These are phyloP conservation scores for Limtongia smithiae DNA, from an alignment of 805 yeast species.

Conservation along the genomic window DNA sequence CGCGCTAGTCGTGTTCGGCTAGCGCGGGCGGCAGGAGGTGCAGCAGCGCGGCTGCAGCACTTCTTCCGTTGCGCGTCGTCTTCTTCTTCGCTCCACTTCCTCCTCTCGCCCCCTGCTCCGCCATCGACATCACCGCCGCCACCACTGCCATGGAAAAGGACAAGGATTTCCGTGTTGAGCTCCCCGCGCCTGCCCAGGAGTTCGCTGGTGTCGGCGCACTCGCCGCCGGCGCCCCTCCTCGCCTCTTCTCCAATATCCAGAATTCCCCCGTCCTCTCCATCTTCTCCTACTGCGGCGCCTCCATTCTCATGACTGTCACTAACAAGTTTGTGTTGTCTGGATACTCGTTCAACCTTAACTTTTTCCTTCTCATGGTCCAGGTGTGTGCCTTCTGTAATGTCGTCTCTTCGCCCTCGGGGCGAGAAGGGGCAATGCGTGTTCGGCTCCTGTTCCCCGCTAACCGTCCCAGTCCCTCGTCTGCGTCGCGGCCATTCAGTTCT, in stretches of 20 bases:
- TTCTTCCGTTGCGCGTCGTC: background rate
- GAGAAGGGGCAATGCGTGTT: no score
- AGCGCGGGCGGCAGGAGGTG: background rate
- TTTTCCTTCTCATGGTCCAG: conserved; percentile 85
- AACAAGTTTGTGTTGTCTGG: conserved; percentile 90
- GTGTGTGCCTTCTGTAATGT: conserved; percentile 13
- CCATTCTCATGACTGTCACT: conserved; percentile 95
- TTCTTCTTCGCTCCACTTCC: background rate
- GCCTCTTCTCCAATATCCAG: conserved; percentile 10
- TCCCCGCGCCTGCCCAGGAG: conserved; percentile 21
- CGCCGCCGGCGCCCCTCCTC: conserved; percentile 5
- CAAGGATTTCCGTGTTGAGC: conserved; percentile 23
- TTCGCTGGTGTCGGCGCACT: conserved; percentile 13
- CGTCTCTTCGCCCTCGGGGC: background rate
- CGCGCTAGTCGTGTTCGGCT: background rate
- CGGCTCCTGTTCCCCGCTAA: background rate
- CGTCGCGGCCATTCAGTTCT: conserved; percentile 62
- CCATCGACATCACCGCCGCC: no score
- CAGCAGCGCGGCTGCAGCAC: background rate
- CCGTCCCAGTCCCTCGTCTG: conserved; percentile 62
- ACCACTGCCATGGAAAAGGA: conserved; percentile 22
- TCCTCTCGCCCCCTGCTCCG: background rate
- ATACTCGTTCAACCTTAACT: conserved; percentile 76
- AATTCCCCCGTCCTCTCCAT: conserved; percentile 29
- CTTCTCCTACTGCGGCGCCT: conserved; percentile 73